Evolutionary conservation across 805 yeast species (phyloP).

Genomic region (Candida boidinii): DNA sequence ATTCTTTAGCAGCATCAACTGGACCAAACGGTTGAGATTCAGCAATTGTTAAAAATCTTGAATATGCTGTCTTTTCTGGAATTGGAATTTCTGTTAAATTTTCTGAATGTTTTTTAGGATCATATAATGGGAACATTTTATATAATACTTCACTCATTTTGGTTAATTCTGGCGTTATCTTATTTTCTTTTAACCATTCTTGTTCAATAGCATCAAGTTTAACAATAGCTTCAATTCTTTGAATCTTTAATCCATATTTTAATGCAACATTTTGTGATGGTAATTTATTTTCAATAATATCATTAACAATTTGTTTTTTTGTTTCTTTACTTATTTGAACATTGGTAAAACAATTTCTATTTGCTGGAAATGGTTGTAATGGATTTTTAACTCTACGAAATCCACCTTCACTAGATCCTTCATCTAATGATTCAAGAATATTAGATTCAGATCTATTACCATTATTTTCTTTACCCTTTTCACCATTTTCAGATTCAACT

Average conservation of each 20-base stretch:
- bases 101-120: conserved; percentile 43
- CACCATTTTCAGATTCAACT: conserved; percentile 7
- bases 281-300: conserved; percentile 35
- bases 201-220: conserved; percentile 60
- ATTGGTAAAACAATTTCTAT: conserved; percentile 62
- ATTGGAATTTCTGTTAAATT: conserved; percentile 91
- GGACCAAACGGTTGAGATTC: conserved; percentile 96
- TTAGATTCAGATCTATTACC: conserved; percentile 7
- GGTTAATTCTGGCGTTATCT: conserved; percentile 45
- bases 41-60: conserved; percentile 81
- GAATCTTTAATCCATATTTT: conserved; percentile 70
- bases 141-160: conserved; percentile 57
- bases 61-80: conserved; percentile 72
- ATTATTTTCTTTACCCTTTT: conserved; percentile 9
- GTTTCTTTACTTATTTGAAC: conserved; percentile 47
- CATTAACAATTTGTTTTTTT: conserved; percentile 52
- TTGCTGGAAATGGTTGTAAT: conserved; percentile 79
- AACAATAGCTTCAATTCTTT: conserved; percentile 83
- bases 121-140: conserved; percentile 73
- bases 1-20: conserved; percentile 81
- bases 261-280: conserved; percentile 70
- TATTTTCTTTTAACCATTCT: conserved; percentile 46
- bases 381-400: conserved; percentile 9
- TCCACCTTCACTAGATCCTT: conserved; percentile 5
- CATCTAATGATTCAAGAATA: conserved; percentile 5